These are phyloP conservation scores for Lactarius akahatsu DNA, from an alignment of 768 basidiomycete genomes.

Conservation along the genomic window DNA sequence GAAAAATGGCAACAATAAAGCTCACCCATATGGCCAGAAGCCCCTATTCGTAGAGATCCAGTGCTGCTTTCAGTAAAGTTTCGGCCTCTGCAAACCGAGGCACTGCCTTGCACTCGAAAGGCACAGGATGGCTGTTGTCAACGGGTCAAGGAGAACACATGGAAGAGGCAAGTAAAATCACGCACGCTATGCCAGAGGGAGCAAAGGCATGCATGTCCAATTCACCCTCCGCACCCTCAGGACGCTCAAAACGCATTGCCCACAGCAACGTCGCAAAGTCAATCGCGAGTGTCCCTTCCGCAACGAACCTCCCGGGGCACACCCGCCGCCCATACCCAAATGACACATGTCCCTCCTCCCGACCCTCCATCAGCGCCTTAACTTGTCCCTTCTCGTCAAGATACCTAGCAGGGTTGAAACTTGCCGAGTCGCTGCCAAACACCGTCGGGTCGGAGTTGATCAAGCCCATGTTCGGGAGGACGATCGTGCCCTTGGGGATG, in stretches of 20 bases:
- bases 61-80: neutral
- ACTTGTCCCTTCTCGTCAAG: neutral
- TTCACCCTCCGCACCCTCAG: neutral
- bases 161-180: neutral
- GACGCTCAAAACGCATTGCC: neutral
- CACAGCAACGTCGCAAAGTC: constrained; percentile 6
- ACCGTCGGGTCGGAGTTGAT: neutral
- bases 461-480: constrained; percentile 2
- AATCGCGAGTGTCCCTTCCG: neutral
- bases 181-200: neutral
- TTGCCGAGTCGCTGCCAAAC: neutral
- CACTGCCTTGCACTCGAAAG: constrained; percentile 2
- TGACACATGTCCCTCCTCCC: neutral
- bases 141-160: neutral
- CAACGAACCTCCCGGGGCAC: neutral
- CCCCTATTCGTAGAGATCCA: neutral
- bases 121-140: neutral
- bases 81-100: constrained; percentile 12
- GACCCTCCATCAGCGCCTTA: neutral
- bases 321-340: neutral
- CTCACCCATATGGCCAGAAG: neutral
- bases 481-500: neutral
- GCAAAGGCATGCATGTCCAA: neutral
- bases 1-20: neutral
- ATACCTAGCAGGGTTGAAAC: neutral